Evolutionary conservation across 1,284 basidiomycete species (phyloP), one percentile per base, ranked within the genome.

Genomic region (Thecaphora thlaspeos): DNA sequence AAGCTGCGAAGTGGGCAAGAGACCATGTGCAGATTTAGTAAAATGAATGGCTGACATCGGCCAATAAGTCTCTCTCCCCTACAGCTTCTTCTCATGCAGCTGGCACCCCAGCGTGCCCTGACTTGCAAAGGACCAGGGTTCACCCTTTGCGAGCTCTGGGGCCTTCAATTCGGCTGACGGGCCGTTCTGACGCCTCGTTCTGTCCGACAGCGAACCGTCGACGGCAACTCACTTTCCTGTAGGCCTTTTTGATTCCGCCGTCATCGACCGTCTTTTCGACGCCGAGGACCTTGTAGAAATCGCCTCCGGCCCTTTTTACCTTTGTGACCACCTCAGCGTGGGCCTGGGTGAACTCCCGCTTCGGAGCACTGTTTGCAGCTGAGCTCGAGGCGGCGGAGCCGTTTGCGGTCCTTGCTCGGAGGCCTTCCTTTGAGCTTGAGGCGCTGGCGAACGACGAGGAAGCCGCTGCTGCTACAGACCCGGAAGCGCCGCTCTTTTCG

Each of bases 201-300:
- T n/a, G n/a, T n/a, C n/a, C n/a, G n/a, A n/a, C n/a, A n/a, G n/a
- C n/a, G n/a, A n/a, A n/a, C n/a, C n/a, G n/a, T n/a, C n/a, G n/a
- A n/a, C n/a, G n/a, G n/a, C n/a, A n/a, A n/a, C 83, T 49, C 57
- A 93, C 91, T 84, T 97, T 99, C 58, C 92, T 85, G 83, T 98
- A 98, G 18, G 94, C 92, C 80, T 90, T 93, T 83, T 97, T 97
- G 53, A 98, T 63, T 0, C 66, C 74, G 22, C 56, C 85, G 48
- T 96, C 92, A 9, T 80, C 84, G 69, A 97, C 94, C 22, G 90
- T 86, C 79, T 84, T 87, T 78, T 92, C 87, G 53, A 98, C 78
- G 2, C 84, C 82, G 64, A 98, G 80, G 61, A 98, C 96, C 78
- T 90, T 88, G 79, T 99, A 99, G 79, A 95, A 99, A 76, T 91